Conservation (phyloP, 2,329 filamentous ascomycete genomes). For the Cryphonectria nitschkei region DNA sequence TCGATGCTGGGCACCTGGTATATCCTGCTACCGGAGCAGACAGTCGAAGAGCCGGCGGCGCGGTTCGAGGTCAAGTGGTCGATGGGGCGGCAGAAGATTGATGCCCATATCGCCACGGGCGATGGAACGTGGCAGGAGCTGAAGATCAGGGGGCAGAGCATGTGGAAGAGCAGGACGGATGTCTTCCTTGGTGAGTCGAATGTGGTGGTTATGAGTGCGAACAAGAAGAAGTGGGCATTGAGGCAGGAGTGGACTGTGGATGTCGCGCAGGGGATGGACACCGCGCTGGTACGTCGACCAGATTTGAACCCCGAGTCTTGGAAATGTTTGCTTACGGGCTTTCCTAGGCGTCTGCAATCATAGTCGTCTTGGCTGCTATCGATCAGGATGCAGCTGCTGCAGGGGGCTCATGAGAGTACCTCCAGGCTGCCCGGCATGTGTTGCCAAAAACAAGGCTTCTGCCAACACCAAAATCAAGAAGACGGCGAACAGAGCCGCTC, state of each 20-base stretch:
- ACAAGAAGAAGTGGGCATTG: not conserved
- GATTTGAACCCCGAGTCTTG: not conserved
- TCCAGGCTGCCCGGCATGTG: not conserved
- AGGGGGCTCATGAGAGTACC: not conserved
- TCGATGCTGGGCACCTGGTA: conserved; percentile 1
- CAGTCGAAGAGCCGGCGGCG: not conserved
- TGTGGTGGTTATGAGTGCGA: not conserved
- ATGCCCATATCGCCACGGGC: not conserved
- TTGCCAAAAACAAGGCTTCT: not conserved
- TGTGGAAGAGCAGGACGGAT: not conserved
- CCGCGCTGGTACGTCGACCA: not conserved
- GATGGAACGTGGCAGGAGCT: not conserved
- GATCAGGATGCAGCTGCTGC: not conserved
- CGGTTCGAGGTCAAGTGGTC: not conserved
- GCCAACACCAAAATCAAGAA: too few species aligned
- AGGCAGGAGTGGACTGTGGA: not conserved
- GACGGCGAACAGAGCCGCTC: too few species aligned
- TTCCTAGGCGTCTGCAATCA: not conserved
- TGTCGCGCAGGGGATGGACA: conserved; percentile 1
- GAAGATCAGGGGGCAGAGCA: not conserved
- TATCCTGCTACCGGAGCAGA: conserved; percentile 3
- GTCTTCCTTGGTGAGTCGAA: not conserved
- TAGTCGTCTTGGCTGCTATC: not conserved
- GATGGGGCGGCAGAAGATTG: not conserved
- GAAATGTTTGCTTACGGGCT: not conserved